phyloP scores from a whole-genome alignment of 257 asterid species.

The Penstemon barbatus region DNA sequence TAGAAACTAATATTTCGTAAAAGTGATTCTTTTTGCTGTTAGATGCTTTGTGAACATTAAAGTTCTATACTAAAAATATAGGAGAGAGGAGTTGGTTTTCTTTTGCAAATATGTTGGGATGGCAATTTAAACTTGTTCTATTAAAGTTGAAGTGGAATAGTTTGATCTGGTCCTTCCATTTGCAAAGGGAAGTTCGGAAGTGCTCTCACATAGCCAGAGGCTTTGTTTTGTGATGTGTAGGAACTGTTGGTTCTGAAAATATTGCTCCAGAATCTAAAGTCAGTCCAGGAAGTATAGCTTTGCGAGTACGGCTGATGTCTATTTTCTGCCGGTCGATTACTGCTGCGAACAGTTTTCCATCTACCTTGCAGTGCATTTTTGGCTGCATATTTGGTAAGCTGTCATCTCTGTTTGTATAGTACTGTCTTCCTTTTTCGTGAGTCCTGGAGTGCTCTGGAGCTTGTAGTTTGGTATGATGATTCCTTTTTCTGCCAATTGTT shows the following conservation, averaged over 20 bases:
- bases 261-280: constrained; percentile 70
- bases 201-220: constrained; percentile 16
- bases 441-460: constrained; percentile 12
- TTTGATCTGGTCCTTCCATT: constrained; percentile 20
- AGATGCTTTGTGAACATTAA: constrained; percentile 17
- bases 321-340: constrained; percentile 85
- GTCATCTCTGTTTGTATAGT: constrained; percentile 14
- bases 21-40: constrained; percentile 22
- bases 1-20: constrained; percentile 1
- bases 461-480: background rate
- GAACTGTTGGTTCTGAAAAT: constrained; percentile 59
- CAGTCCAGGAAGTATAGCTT: constrained; percentile 61
- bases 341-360: constrained; percentile 92
- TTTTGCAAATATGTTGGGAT: constrained; percentile 25
- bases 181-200: constrained; percentile 16
- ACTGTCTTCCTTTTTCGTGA: constrained; percentile 15
- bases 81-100: constrained; percentile 4
- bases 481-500: constrained; percentile 20
- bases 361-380: constrained; percentile 92
- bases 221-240: constrained; percentile 46
- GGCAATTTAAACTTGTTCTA: constrained; percentile 4
- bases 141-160: constrained; percentile 13
- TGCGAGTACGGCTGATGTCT: constrained; percentile 80
- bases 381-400: constrained; percentile 85
- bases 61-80: constrained; percentile 15